These are phyloP conservation scores for Populus tomentosa DNA, from an alignment of 441 rosid genomes.

Conservation along the genomic window DNA sequence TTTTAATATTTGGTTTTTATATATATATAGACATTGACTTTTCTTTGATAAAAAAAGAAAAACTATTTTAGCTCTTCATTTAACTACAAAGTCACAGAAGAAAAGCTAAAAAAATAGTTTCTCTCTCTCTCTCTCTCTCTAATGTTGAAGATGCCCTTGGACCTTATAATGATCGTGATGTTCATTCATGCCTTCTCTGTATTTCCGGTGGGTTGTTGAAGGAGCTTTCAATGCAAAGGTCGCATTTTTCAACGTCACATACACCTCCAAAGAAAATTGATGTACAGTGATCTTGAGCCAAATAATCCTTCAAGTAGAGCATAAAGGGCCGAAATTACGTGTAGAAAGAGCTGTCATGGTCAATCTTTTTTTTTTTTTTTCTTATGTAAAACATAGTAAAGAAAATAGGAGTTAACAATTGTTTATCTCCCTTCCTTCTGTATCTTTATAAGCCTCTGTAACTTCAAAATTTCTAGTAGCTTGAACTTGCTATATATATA, in stretches of 20 bases:
- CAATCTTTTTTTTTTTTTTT: too few species aligned
- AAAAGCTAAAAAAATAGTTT: too few species aligned
- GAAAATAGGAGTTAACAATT: not conserved
- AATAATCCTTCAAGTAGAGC: too few species aligned
- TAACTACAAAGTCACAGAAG: too few species aligned
- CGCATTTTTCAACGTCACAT: constrained; percentile 28
- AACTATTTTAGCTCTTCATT: too few species aligned
- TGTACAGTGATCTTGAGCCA: not conserved
- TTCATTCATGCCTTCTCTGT: constrained; percentile 14
- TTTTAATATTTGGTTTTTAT: too few species aligned
- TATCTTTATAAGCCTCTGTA: not conserved
- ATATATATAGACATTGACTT: too few species aligned
- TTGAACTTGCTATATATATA: not conserved
- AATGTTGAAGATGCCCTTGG: too few species aligned
- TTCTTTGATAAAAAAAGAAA: too few species aligned
- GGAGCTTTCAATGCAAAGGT: constrained; percentile 13
- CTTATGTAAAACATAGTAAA: too few species aligned
- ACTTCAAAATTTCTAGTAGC: not conserved
- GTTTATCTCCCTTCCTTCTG: not conserved
- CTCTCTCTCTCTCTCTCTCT: too few species aligned
- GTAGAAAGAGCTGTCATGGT: not conserved
- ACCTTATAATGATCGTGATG: not conserved
- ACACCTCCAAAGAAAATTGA: constrained; percentile 12
- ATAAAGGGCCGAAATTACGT: too few species aligned
- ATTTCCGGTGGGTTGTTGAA: constrained; percentile 32